phyloP scores from a whole-genome alignment of 2,329 filamentous ascomycete genomes.

The Rhynchosporium agropyri region DNA sequence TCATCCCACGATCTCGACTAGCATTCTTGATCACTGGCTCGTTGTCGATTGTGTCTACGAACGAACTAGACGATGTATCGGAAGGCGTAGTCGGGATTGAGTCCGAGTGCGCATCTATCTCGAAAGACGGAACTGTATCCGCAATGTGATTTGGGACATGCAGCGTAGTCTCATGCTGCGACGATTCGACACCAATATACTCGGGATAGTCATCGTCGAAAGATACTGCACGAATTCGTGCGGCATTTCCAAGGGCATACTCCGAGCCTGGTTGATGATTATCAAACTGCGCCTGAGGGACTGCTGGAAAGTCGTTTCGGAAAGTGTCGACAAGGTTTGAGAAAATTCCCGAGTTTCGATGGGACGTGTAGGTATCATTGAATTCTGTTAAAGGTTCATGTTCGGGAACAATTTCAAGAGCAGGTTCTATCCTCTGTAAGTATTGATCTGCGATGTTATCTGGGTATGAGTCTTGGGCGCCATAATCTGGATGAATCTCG shows the following conservation, averaged over 20 bases:
- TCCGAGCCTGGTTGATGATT: not conserved
- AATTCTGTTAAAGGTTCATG: constrained; percentile 14
- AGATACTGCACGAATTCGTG: constrained; percentile 10
- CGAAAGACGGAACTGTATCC: constrained; percentile 36
- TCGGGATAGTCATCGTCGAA: constrained; percentile 11
- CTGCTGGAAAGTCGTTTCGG: constrained; percentile 21
- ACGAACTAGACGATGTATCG: constrained; percentile 26
- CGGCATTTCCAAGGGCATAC: not conserved
- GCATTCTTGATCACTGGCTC: constrained; percentile 29
- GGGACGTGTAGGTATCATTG: constrained; percentile 10
- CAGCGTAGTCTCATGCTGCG: constrained; percentile 8
- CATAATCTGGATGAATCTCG: not conserved
- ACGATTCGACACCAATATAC: not conserved
- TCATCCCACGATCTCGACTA: constrained; percentile 18
- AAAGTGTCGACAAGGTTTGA: constrained; percentile 27
- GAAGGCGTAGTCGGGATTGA: constrained; percentile 29
- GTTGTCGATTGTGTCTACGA: constrained; percentile 21
- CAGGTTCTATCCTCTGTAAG: not conserved
- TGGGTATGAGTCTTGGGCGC: not conserved
- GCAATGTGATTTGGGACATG: constrained; percentile 34
- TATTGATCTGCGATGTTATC: constrained; percentile 15
- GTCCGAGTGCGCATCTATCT: constrained; percentile 34
- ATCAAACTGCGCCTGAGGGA: constrained; percentile 11
- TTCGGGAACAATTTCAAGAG: constrained; percentile 20
- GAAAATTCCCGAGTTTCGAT: constrained; percentile 22